Base-by-base conservation (phyloP, 495 filamentous ascomycete species). In the Pyrenopolyporus hunteri region DNA sequence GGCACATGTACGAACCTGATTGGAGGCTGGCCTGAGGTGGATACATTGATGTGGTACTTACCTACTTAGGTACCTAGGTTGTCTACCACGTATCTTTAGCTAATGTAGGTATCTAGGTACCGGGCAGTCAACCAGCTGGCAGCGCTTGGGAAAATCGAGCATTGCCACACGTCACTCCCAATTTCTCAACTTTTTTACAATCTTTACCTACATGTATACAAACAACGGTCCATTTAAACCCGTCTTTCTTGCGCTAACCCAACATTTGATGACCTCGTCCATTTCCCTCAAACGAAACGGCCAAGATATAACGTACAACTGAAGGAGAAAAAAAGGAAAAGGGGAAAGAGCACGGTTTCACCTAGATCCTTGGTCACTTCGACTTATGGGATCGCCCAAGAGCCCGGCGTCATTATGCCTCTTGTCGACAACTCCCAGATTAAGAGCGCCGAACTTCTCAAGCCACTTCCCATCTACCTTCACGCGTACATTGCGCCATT, bases 401-500 rank as follows among this genome's bases (percentile, higher is more conserved):
- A 20, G 31, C 36, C 19, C 17, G 14, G 33, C 32, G 6, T 47
- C 33, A 66, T 45, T 48, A 71, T 71, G 79, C 86, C 88, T 70
- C 89, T 99, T 73, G 91, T 97, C 60, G 89, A 95, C 73, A 91
- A 92, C 69, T 75, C 87, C 68, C 91, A 96, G 81, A 96, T 99
- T 73, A 83, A 88, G 76, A 82, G 86, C 67, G 88, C 95, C 54
- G 89, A 90, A 57, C 82, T 99, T 51, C 89, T 97, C 70, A 90
- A 89, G 70, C 93, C 95, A 56, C 84, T 97, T 46, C 89, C 95
- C 35, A 71, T 86, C 46, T 85, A 86, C 57, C 76, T 92, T 29
- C 94, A 97, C 75, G 76, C 89, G 59, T 98, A 99, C 73, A 73
- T 96, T 63, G 94, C 90, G 89, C 94, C 94, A 0, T 99, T 96